Evolutionary conservation across 371 early-diverging fungal genomes (phyloP).

Genomic region (Actinomucor elegans): DNA sequence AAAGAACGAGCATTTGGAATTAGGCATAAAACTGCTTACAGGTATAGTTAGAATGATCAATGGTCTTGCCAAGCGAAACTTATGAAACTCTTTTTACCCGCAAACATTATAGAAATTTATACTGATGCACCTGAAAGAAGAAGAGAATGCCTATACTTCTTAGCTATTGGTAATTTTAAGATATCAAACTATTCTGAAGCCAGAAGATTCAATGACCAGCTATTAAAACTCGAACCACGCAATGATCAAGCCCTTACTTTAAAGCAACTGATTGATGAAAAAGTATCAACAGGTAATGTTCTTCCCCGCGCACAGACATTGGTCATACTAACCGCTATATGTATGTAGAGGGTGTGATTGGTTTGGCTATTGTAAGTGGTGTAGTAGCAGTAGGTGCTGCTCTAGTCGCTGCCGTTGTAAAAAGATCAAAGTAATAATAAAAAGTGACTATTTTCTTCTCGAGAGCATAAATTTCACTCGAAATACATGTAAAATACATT

Average conservation of each 20-base stretch:
- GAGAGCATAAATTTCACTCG: no score
- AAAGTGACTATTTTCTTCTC: background rate
- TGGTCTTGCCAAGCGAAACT: background rate
- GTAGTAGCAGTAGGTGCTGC: constrained; percentile 68
- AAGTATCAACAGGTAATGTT: constrained; percentile 71
- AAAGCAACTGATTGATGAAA: constrained; percentile 79
- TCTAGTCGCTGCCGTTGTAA: constrained; percentile 42
- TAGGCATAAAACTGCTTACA: constrained; percentile 78
- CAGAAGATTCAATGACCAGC: constrained; percentile 71
- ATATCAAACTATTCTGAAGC: constrained; percentile 85
- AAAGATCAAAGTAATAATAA: constrained; percentile 25
- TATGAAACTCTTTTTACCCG: background rate
- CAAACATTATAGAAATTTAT: constrained; percentile 80
- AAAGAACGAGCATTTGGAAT: constrained; percentile 62
- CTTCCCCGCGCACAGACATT: no score
- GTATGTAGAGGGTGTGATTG: constrained; percentile 79
- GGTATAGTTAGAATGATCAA: constrained; percentile 46
- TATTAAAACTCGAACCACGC: constrained; percentile 80
- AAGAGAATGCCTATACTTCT: constrained; percentile 93
- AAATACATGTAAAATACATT: no score
- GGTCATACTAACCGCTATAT: background rate
- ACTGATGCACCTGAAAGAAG: constrained; percentile 79
- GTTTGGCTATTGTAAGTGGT: constrained; percentile 87
- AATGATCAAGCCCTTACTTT: constrained; percentile 82
- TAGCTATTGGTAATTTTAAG: constrained; percentile 90